These are phyloP conservation scores for Flaveria ramosissima DNA, from an alignment of 129 eudicot species.

Conservation along the genomic window DNA sequence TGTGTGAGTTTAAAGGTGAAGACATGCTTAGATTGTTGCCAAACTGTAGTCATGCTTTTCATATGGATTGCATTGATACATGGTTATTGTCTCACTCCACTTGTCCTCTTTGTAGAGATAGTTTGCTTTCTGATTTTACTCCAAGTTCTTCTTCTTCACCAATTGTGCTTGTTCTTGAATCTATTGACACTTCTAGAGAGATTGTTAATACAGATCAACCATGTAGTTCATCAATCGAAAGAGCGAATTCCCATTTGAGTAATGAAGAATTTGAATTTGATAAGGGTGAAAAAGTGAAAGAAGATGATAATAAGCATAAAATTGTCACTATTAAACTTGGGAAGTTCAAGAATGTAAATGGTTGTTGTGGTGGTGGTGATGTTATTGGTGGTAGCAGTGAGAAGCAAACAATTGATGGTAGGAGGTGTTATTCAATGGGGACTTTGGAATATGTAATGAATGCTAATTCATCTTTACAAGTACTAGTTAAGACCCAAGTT, in stretches of 20 bases:
- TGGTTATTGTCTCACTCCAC: slow-evolving; percentile 91
- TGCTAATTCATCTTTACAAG: slow-evolving; percentile 60
- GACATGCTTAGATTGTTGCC: slow-evolving; percentile 75
- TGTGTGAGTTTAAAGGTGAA: slow-evolving; percentile 79
- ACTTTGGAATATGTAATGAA: slow-evolving; percentile 88
- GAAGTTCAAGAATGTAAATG: slow-evolving; percentile 62
- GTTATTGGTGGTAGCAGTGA: slow-evolving; percentile 4
- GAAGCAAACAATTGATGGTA: slow-evolving; percentile 48
- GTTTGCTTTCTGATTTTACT: slow-evolving; percentile 50
- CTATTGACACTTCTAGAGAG: slow-evolving; percentile 56
- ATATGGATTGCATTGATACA: slow-evolving; percentile 83
- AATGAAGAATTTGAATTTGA: slow-evolving; percentile 33
- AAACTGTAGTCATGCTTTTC: slow-evolving; percentile 91
- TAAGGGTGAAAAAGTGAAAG: slow-evolving; percentile 33
- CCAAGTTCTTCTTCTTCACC: slow-evolving; percentile 48
- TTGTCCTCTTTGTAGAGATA: slow-evolving; percentile 85
- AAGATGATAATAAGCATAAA: slow-evolving; percentile 48
- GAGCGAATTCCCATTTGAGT: slow-evolving; percentile 49
- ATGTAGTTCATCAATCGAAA: slow-evolving; percentile 28
- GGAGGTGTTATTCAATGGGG: slow-evolving; percentile 92
- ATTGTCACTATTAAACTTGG: slow-evolving; percentile 73
- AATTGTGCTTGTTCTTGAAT: slow-evolving; percentile 39
- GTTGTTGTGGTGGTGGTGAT: slow-evolving; percentile 35
- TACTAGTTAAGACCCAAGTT: slow-evolving; percentile 58
- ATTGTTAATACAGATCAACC: slow-evolving; percentile 12